phyloP scores from a whole-genome alignment of 2,329 filamentous ascomycete genomes.

The Aspergillus novoparasiticus region DNA sequence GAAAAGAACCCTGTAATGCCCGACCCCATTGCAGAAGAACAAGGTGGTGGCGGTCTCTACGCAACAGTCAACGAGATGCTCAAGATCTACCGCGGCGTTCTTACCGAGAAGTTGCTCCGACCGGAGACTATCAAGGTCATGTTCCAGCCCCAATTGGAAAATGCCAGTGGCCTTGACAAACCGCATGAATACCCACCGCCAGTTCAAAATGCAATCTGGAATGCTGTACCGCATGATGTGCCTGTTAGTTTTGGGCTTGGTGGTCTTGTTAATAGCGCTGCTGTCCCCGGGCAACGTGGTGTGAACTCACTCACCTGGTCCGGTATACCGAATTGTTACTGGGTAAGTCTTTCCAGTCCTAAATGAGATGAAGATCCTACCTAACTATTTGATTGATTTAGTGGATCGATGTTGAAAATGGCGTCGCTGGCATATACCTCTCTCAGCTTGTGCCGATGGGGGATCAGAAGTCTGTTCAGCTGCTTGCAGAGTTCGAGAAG shows the following conservation, averaged over 20 bases:
- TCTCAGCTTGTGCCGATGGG: slow-evolving; percentile 9
- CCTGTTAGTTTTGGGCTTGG: slow-evolving; percentile 4
- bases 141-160: slow-evolving; percentile 5
- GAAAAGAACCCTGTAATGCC: background rate
- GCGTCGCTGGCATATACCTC: slow-evolving; percentile 9
- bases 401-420: slow-evolving; percentile 10
- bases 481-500: slow-evolving; percentile 8
- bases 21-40: slow-evolving; percentile 1
- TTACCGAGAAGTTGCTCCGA: background rate
- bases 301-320: slow-evolving; percentile 10
- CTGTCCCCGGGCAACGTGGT: background rate
- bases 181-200: background rate
- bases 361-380: background rate
- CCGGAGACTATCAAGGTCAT: slow-evolving; percentile 5
- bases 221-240: background rate
- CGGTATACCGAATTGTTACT: slow-evolving; percentile 9
- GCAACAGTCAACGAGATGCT: slow-evolving; percentile 8
- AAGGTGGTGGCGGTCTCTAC: slow-evolving; percentile 6
- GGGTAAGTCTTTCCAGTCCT: background rate
- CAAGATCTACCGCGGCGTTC: slow-evolving; percentile 6
- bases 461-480: slow-evolving; percentile 5
- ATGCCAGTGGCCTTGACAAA: background rate
- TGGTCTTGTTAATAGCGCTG: slow-evolving; percentile 6
- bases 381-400: background rate
- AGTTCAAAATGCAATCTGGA: slow-evolving; percentile 5